A percentile compares a stretch with the other conserved stretches of the same genome.
Evolutionary conservation across 1,284 basidiomycete species (phyloP).

Genomic region (Trichosporon ovoides): DNA sequence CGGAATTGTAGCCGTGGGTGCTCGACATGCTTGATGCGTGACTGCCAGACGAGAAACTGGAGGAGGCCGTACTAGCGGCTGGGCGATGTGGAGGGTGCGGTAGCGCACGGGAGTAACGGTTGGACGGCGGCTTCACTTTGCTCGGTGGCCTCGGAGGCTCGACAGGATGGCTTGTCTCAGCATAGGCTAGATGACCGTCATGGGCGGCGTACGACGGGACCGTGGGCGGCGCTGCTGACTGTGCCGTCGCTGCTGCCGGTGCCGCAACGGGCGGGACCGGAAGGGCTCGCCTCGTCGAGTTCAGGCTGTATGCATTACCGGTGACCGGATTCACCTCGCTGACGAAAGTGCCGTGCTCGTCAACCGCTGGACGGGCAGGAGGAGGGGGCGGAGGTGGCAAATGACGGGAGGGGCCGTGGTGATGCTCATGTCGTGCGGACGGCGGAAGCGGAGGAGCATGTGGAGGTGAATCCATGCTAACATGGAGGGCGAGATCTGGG

Average conservation of each 20-base stretch:
- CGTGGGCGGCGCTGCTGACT: neutral
- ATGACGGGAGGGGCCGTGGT: neutral
- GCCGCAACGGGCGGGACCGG: neutral
- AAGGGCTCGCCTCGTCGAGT: neutral
- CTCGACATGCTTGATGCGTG: too few species aligned
- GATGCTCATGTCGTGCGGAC: neutral
- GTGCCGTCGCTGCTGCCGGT: neutral
- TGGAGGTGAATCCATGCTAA: constrained; percentile 1
- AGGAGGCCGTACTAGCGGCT: neutral
- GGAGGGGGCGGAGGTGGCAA: neutral
- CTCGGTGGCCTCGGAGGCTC: neutral
- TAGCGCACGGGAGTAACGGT: neutral
- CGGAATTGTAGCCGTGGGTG: neutral
- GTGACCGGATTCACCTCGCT: neutral
- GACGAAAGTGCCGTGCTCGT: neutral
- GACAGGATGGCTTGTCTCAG: too few species aligned
- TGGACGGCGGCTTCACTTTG: neutral
- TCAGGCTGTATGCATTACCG: neutral
- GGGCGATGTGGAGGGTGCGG: neutral
- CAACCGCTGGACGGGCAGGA: neutral
- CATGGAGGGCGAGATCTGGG: neutral
- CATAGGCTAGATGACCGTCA: neutral
- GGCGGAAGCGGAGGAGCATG: neutral
- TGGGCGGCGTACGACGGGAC: neutral
- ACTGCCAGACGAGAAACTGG: neutral